Base-by-base conservation (phyloP, 129 eudicot genomes). In the Rutidosis leptorrhynchoides region DNA sequence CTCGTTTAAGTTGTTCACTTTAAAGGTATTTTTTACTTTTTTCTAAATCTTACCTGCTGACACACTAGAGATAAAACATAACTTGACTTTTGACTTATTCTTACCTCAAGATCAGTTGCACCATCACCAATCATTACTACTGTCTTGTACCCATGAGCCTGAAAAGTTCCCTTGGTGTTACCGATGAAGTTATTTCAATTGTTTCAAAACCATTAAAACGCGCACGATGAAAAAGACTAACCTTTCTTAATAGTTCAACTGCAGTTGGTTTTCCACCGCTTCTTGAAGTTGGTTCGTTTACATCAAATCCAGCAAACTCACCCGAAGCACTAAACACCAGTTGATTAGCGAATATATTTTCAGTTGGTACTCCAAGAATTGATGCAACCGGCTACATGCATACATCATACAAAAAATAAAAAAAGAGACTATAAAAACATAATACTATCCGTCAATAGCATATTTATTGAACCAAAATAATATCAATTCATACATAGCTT, bases 21-120 rank as follows among this genome's bases (percentile, higher is more conserved):
- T 53, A 8, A 53, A 19, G 14, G 0, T 6, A 10, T 1, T 9
- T 7, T 19, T 53, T n/a, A n/a, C n/a, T n/a, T 53, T 46, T 3
- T 40, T 42, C 12, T 12, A 42, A 7, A 17, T 52, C 57, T 52
- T 7, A 52, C 26, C 26, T 10, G 23, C 20, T 22, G 16, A 53
- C 58, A 27, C 58, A 53, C 10, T 21, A 53, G 58, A 53, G 58
- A 53, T 53, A 53, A 7, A 53, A 53, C 58, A 53, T 53, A 22
- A 9, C 58, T 22, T 10, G 14, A 35, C 42, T 32, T 21, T 54
- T 57, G 43, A 35, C 14, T 19, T 43, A 15, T 42, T 70, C 84
- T 69, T 17, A 93, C 98, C 98, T 93, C 98, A 49, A 85, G 96
- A 88, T 93, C 98, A 65, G 98, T 93, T 46, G 98, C 96, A 52